A percentile compares a stretch with the other conserved stretches of the same genome.
These are phyloP conservation scores for Ceratocystis diversiconidia DNA, from an alignment of 2,329 filamentous ascomycete genomes.

Conservation along the genomic window DNA sequence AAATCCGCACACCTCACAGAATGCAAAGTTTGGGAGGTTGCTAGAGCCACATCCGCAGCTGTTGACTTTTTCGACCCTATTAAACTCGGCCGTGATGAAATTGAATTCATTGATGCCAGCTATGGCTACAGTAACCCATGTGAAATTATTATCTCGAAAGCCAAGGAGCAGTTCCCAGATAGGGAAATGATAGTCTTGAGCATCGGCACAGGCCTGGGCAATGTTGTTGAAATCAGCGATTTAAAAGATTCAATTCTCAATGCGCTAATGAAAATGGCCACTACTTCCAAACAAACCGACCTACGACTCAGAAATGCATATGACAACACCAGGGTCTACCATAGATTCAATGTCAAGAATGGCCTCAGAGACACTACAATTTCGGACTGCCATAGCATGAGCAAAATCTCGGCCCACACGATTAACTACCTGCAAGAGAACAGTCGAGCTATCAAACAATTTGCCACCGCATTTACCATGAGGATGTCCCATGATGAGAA, in stretches of 20 bases:
- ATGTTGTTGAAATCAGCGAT: constrained; percentile 19
- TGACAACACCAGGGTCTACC: constrained; percentile 20
- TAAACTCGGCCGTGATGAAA: too few species aligned
- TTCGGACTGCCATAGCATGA: constrained; percentile 22
- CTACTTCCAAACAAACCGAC: not conserved
- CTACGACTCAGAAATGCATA: constrained; percentile 18
- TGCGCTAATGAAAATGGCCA: not conserved
- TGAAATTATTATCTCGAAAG: constrained; percentile 22
- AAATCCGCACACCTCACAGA: too few species aligned
- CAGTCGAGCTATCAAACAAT: too few species aligned
- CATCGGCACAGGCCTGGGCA: constrained; percentile 23
- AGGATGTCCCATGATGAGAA: too few species aligned
- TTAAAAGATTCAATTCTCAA: not conserved
- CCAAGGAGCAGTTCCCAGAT: constrained; percentile 21
- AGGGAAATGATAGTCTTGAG: constrained; percentile 20
- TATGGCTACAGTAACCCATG: too few species aligned
- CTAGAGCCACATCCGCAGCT: too few species aligned
- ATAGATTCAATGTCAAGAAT: constrained; percentile 23
- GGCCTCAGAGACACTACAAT: constrained; percentile 22
- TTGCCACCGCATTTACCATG: too few species aligned
- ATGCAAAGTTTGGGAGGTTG: too few species aligned
- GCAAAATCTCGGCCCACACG: constrained; percentile 17
- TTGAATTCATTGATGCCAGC: too few species aligned
- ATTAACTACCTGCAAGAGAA: too few species aligned
- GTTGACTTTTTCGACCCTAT: too few species aligned